Evolutionary conservation across 1,284 basidiomycete species (phyloP).

Genomic region (Heterobasidion occidentale): DNA sequence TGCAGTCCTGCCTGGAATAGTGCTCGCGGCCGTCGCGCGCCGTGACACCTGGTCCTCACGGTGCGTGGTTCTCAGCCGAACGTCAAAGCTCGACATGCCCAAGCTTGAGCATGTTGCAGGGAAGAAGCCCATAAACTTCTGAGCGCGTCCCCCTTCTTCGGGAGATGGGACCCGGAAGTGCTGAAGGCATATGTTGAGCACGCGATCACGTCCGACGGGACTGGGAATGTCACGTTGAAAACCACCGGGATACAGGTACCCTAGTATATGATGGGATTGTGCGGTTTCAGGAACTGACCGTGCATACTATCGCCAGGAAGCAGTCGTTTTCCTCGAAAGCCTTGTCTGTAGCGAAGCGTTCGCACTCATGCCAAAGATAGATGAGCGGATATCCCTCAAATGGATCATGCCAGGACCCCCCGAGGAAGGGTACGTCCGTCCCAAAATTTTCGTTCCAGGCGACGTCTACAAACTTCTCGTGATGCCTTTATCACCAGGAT

Average conservation of each 20-base stretch:
- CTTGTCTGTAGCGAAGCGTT: constrained; percentile 34
- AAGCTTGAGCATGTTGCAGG: constrained; percentile 22
- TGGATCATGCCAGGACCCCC: constrained; percentile 45
- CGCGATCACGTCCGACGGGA: constrained; percentile 38
- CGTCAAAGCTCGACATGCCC: no score
- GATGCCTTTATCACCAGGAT: background rate
- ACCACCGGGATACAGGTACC: constrained; percentile 44
- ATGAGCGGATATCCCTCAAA: constrained; percentile 37
- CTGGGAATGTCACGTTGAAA: constrained; percentile 45
- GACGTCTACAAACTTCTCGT: background rate
- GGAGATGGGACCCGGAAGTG: constrained; percentile 62
- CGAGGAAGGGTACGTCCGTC: constrained; percentile 4
- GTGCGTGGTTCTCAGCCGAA: constrained; percentile 23
- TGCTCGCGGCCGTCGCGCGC: constrained; percentile 49
- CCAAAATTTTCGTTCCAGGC: background rate
- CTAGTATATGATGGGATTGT: background rate
- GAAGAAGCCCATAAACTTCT: constrained; percentile 55
- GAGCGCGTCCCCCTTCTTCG: constrained; percentile 59
- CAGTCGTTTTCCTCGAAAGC: constrained; percentile 41
- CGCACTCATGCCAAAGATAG: constrained; percentile 34
- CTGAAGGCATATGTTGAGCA: constrained; percentile 64
- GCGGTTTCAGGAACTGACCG: background rate
- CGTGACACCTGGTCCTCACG: constrained; percentile 57
- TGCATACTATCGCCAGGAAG: constrained; percentile 31
- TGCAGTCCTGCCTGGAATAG: constrained; percentile 14